phyloP scores from a whole-genome alignment of 805 yeast species.

The Ogataea populi-albae region DNA sequence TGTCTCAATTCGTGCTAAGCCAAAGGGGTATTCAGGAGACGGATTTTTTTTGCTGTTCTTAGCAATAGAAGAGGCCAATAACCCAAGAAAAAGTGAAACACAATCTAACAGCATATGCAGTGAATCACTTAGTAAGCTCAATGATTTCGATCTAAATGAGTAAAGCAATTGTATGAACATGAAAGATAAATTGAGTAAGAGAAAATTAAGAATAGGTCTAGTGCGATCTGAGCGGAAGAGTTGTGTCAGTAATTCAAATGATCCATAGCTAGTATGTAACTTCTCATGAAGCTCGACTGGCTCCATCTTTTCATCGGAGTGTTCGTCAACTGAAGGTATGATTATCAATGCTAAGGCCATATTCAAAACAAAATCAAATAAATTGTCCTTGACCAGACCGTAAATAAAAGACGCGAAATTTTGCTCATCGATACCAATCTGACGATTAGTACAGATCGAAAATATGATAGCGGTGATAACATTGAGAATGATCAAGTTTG shows the following conservation, averaged over 20 bases:
- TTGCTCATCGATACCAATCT: conserved; percentile 1
- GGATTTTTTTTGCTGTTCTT: conserved; percentile 27
- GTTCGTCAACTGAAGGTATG: conserved; percentile 10
- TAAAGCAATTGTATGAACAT: conserved; percentile 93
- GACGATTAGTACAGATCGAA: conserved; percentile 12
- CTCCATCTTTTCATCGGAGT: background rate
- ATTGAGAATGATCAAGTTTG: conserved; percentile 24
- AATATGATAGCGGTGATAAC: conserved; percentile 12
- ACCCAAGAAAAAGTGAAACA: conserved; percentile 81
- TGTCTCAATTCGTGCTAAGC: conserved; percentile 80
- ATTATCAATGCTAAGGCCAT: conserved; percentile 13
- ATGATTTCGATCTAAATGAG: conserved; percentile 87
- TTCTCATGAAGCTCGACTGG: too few species aligned
- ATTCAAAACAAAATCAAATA: conserved; percentile 13
- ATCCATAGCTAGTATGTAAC: background rate
- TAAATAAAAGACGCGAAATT: background rate
- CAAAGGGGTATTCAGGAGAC: conserved; percentile 67
- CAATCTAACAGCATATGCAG: conserved; percentile 97
- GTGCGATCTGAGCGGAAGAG: conserved; percentile 62
- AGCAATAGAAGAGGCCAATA: conserved; percentile 69
- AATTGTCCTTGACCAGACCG: conserved; percentile 8
- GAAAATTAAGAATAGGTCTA: conserved; percentile 81
- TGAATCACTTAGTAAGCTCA: conserved; percentile 89
- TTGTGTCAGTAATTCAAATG: conserved; percentile 26
- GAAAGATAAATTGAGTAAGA: conserved; percentile 81